Percentiles rank a stretch among this genome's conserved stretches.
These are phyloP conservation scores for Pleurotus cornucopiae DNA, from an alignment of 768 basidiomycete species.

Conservation along the genomic window DNA sequence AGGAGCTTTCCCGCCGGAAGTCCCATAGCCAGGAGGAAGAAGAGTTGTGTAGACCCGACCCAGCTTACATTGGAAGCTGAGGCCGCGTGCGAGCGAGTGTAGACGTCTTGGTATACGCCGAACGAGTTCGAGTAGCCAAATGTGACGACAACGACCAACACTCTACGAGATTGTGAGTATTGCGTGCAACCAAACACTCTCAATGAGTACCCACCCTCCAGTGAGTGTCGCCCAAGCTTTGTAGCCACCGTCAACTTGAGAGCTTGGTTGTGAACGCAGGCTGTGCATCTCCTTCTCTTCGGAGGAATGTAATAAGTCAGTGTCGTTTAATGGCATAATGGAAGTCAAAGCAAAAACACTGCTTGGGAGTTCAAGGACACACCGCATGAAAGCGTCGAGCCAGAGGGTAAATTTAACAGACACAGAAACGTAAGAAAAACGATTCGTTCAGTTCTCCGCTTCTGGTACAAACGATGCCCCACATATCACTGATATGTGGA, in stretches of 20 bases:
- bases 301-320: no score
- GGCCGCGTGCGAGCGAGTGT: slow-evolving; percentile 13
- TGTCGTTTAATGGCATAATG: no score
- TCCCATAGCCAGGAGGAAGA: slow-evolving; percentile 22
- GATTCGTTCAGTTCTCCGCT: no score
- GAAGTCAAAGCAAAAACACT: no score
- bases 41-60: slow-evolving; percentile 32
- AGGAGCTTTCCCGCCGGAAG: slow-evolving; percentile 27
- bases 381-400: no score
- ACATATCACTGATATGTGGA: no score
- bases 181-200: not conserved
- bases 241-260: slow-evolving; percentile 25
- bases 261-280: not conserved
- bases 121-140: slow-evolving; percentile 23
- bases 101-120: slow-evolving; percentile 26
- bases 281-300: no score
- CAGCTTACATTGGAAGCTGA: slow-evolving; percentile 25
- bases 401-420: no score
- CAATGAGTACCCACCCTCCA: slow-evolving; percentile 33
- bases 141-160: slow-evolving; percentile 10
- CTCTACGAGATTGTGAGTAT: not conserved
- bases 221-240: slow-evolving; percentile 41
- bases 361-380: no score
- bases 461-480: no score
- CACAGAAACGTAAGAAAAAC: no score